Base-by-base conservation (phyloP, 257 asterid species). In the Schizonepeta tenuifolia region DNA sequence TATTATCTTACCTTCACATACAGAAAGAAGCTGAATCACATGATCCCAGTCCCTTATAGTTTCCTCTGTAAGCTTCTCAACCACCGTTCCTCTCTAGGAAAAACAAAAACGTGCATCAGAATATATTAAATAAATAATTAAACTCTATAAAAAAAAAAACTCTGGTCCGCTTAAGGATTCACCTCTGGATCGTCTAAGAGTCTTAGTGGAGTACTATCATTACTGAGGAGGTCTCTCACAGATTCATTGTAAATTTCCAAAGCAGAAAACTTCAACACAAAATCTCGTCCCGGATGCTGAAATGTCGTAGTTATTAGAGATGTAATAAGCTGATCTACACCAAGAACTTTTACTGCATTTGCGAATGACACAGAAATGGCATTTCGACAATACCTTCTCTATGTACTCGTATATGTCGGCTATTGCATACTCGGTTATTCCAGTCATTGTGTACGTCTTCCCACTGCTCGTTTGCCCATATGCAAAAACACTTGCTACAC, bases 391-490 rank as follows among this genome's bases (percentile, higher is more conserved):
- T 72, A 91, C 99, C 97, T 88, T 94, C 69, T 83, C 83, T 72
- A 94, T 81, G 75, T 92, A 83, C 17, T 84, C 89, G 61, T 84
- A 94, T 58, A 94, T 87, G 80, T 94, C 99, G 22, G 93, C 83
- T 70, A 94, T 73, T n/a, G 99, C 88, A 72, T 83, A 94, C 85
- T 90, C 93, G 0, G 98, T 94, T 36, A 94, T 82, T 59, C 99
- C 99, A 70, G 86, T 83, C 99, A 94, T 94, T 7, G 99, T 94
- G 76, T 75, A 94, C 0, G 99, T 94, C 86, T 94, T 94, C 67
- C 99, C 99, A 67, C 99, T 94, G 87, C 97, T 91, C 4, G 99
- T 94, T 81, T 94, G 99, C 43, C 99, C 99, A 70, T 94, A 91
- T 0, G 99, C 98, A 72, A 94, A 92, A 47, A 94, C 90, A 77